A percentile compares a stretch with the other conserved stretches of the same genome.
phyloP scores from a whole-genome alignment of 352 stramenopile genomes.

The Blastocystis hominis region DNA sequence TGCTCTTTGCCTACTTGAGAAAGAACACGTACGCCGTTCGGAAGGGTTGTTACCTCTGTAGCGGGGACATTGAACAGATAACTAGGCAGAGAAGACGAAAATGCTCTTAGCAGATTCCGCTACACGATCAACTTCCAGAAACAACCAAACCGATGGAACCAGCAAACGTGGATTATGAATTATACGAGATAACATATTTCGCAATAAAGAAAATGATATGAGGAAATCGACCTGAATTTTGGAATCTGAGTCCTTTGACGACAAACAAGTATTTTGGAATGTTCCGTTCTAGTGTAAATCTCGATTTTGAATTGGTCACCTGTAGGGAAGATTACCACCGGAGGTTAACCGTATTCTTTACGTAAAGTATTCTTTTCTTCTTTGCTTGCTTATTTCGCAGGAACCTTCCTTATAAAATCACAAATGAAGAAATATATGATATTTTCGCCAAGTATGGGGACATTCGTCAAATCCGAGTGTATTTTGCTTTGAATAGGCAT shows the following conservation, averaged over 20 bases:
- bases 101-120: background rate
- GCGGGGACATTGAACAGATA: conserved; percentile 82
- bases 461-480: conserved; percentile 87
- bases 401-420: conserved; percentile 97
- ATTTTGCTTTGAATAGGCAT: conserved; percentile 2
- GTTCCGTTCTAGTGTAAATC: background rate
- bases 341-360: conserved; percentile 94
- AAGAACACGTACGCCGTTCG: conserved; percentile 89
- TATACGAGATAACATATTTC: background rate
- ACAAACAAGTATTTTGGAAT: background rate
- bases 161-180: background rate
- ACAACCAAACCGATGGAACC: background rate
- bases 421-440: conserved; percentile 94
- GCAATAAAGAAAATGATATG: background rate
- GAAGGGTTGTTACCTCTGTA: conserved; percentile 88
- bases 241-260: background rate
- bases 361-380: conserved; percentile 65
- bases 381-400: conserved; percentile 65
- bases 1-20: conserved; percentile 71
- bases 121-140: background rate
- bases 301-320: background rate
- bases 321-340: conserved; percentile 73
- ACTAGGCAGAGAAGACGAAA: conserved; percentile 60
- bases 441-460: conserved; percentile 99
- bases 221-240: background rate